Evolutionary conservation across 106 monocot species (phyloP).

Genomic region (Allium fistulosum): DNA sequence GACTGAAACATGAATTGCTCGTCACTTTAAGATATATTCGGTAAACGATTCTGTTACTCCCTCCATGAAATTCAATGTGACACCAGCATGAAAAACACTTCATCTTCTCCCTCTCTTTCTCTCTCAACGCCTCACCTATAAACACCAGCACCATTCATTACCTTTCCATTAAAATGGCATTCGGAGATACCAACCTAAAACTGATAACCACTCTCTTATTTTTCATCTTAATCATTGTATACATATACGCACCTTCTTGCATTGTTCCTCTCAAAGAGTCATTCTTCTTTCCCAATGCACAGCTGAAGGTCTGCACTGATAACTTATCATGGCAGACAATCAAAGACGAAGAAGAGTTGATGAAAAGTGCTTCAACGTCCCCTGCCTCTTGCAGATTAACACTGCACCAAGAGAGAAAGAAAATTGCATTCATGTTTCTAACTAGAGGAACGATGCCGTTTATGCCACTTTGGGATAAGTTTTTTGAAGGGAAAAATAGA

Average conservation of each 20-base stretch:
- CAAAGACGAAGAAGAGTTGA: slow-evolving; percentile 7
- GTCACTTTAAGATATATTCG: too few relatives aligned
- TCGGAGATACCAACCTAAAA: not conserved
- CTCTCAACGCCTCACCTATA: not conserved
- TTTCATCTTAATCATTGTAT: not conserved
- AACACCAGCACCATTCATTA: not conserved
- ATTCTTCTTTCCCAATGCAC: not conserved
- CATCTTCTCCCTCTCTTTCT: not conserved
- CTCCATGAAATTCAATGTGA: slow-evolving; percentile 10
- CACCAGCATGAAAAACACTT: slow-evolving; percentile 6
- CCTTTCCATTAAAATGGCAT: not conserved
- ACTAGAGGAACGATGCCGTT: slow-evolving; percentile 5
- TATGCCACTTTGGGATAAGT: slow-evolving; percentile 8
- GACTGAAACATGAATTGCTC: too few relatives aligned
- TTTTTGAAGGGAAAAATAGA: slow-evolving; percentile 5
- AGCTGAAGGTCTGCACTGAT: not conserved
- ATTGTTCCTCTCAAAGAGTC: not conserved
- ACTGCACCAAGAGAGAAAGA: not conserved
- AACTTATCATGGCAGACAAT: not conserved
- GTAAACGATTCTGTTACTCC: not conserved
- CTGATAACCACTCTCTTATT: not conserved
- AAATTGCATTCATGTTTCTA: slow-evolving; percentile 8
- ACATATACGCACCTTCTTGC: not conserved
- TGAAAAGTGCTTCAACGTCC: not conserved
- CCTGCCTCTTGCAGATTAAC: not conserved